phyloP scores from a whole-genome alignment of 352 stramenopile genomes.

The Globisporangium parvum region DNA sequence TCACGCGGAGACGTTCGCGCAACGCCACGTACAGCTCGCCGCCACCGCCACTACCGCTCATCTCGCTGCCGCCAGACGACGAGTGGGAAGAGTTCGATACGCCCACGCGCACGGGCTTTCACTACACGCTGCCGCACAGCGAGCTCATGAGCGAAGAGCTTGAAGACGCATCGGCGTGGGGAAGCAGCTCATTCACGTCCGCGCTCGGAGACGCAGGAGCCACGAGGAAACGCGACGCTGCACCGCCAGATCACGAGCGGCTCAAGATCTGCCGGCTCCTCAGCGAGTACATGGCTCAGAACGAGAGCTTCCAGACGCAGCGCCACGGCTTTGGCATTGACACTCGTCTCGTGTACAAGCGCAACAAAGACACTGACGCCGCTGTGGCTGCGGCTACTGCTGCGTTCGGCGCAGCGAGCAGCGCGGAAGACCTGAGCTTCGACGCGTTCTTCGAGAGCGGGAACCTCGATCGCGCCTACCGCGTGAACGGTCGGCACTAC shows the following conservation, averaged over 20 bases:
- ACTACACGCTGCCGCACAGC: slow-evolving; percentile 44
- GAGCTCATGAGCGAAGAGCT: slow-evolving; percentile 30
- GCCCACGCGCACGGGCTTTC: slow-evolving; percentile 49
- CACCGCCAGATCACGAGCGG: slow-evolving; percentile 15
- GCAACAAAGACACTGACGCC: slow-evolving; percentile 33
- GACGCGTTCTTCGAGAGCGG: slow-evolving; percentile 68
- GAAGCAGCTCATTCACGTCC: neutral
- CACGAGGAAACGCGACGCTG: neutral
- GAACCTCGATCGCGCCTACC: slow-evolving; percentile 68
- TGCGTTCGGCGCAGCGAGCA: neutral
- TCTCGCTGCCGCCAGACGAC: slow-evolving; percentile 55
- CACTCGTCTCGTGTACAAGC: slow-evolving; percentile 58
- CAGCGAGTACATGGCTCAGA: slow-evolving; percentile 68
- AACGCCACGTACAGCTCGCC: slow-evolving; percentile 32
- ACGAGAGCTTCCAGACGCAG: slow-evolving; percentile 50
- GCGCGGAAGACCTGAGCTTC: slow-evolving; percentile 44
- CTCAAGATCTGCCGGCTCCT: slow-evolving; percentile 32
- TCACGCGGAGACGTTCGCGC: slow-evolving; percentile 42
- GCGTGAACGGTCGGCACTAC: slow-evolving; percentile 50
- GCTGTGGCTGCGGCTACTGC: neutral
- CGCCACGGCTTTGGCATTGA: slow-evolving; percentile 59
- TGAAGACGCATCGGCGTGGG: slow-evolving; percentile 13
- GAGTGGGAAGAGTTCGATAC: slow-evolving; percentile 67
- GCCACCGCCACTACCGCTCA: slow-evolving; percentile 48
- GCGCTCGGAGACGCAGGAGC: slow-evolving; percentile 1